Evolutionary conservation across 495 filamentous ascomycete genomes (phyloP), one percentile per base, ranked within the genome.

Genomic region (Neurospora sp.): DNA sequence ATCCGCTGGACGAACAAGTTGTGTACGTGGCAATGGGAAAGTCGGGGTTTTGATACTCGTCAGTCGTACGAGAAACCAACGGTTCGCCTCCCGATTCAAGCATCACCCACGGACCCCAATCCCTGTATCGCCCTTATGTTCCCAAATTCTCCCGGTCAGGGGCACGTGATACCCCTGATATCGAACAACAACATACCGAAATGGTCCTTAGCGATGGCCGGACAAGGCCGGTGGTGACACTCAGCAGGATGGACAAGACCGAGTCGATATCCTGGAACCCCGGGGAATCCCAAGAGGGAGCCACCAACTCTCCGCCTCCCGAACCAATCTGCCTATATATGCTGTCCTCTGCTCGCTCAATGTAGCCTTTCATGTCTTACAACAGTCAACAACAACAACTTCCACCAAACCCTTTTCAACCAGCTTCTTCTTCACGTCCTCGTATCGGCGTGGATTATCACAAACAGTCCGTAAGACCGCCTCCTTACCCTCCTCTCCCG

Each of bases 91-190:
- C 39, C 27, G 42, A 37, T 48, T 71, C 40, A 65, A 35, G 53
- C 44, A 27, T 40, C 16, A 37, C 61, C 40, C 70, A 37, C 59
- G 72, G 69, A 61, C 71, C 27, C 37, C 69, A 27, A 35, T 40
- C 27, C 44, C 8, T 42, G 38, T 42, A 42, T 53, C 38, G 27
- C 53, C 45, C 70, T 40, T 40, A 68, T 65, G 48, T 37, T 71
- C 70, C 12, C 61, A 53, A 37, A n/a, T 22, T 42, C 27, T 31
- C 40, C 22, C 42, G 53, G 35, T 17, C 27, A 20, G 44, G 20
- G 9, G 71, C 77, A 79, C 77, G 77, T 79, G 77, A 79, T 69
- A 75, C 70, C 76, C 78, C 76, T 78, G 72, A 74, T 68, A 61
- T 74, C 72, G 70, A 68, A 74, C 71, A 73, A 70, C 40, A 72